phyloP scores from a whole-genome alignment of 2,329 filamentous ascomycete genomes.

The Cordyceps fumosorosea region DNA sequence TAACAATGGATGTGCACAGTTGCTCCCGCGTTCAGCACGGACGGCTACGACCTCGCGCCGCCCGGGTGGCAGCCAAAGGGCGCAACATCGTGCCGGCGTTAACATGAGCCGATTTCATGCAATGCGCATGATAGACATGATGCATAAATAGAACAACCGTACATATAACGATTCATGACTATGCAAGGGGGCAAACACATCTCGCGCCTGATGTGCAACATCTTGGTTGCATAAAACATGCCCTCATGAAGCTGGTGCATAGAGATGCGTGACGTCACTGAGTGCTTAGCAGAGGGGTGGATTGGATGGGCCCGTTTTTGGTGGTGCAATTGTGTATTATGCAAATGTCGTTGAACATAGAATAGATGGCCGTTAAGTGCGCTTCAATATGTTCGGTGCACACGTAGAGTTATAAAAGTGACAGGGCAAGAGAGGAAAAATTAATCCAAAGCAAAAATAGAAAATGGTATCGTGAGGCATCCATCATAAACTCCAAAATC shows the following conservation, averaged over 20 bases:
- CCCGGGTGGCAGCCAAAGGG: slow-evolving; percentile 10
- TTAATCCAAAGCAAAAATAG: neutral
- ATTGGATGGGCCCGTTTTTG: too few species aligned
- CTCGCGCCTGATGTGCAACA: neutral
- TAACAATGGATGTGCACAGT: neutral
- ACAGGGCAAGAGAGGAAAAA: neutral
- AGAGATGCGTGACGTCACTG: neutral
- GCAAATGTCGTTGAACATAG: too few species aligned
- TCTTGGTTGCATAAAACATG: neutral
- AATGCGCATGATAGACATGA: too few species aligned
- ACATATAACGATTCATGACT: neutral
- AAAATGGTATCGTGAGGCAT: slow-evolving; percentile 4
- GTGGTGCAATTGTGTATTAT: too few species aligned
- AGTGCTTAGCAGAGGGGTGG: too few species aligned
- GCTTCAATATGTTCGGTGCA: too few species aligned
- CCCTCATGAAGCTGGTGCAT: neutral
- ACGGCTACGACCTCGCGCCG: slow-evolving; percentile 8
- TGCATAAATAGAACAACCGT: neutral
- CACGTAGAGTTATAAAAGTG: too few species aligned
- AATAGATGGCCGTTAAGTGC: too few species aligned
- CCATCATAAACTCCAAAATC: neutral
- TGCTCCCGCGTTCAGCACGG: slow-evolving; percentile 7
- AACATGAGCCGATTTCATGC: neutral
- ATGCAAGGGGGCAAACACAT: neutral
- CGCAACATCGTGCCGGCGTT: neutral